phyloP scores from a whole-genome alignment of 768 basidiomycete genomes.

The Boletus sp. region DNA sequence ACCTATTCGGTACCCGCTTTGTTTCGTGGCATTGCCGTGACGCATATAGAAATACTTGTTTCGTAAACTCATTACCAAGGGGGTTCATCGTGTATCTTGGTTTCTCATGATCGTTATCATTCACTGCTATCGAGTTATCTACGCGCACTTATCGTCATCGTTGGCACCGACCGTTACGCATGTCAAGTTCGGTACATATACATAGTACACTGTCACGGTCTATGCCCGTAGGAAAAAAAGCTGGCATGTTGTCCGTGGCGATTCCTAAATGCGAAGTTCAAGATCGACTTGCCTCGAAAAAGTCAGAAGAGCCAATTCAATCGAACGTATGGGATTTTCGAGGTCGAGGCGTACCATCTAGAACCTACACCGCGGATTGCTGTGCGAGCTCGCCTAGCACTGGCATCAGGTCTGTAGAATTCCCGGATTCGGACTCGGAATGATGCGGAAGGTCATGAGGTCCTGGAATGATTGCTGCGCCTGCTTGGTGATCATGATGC shows the following conservation, averaged over 20 bases:
- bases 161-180: neutral
- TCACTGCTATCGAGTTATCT: slow-evolving; percentile 1
- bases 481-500: too few species aligned
- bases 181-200: neutral
- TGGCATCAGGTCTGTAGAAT: too few species aligned
- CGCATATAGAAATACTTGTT: slow-evolving; percentile 23
- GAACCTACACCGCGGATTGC: slow-evolving; percentile 12
- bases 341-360: neutral
- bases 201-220: neutral
- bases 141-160: slow-evolving; percentile 1
- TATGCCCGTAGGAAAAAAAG: slow-evolving; percentile 7
- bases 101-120: slow-evolving; percentile 16
- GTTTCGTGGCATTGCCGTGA: slow-evolving; percentile 25
- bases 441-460: too few species aligned
- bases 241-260: neutral
- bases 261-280: neutral
- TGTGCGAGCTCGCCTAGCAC: neutral
- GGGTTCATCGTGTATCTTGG: slow-evolving; percentile 13
- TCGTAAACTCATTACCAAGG: slow-evolving; percentile 13
- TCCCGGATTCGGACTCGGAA: too few species aligned
- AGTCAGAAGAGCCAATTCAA: neutral
- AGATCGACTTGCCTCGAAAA: neutral
- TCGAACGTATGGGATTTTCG: neutral
- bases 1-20: slow-evolving; percentile 26
- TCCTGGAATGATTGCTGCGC: too few species aligned